Evolutionary conservation across 1,284 basidiomycete species (phyloP), one percentile per base, ranked within the genome.

Genomic region (Sanghuangporus baumii): DNA sequence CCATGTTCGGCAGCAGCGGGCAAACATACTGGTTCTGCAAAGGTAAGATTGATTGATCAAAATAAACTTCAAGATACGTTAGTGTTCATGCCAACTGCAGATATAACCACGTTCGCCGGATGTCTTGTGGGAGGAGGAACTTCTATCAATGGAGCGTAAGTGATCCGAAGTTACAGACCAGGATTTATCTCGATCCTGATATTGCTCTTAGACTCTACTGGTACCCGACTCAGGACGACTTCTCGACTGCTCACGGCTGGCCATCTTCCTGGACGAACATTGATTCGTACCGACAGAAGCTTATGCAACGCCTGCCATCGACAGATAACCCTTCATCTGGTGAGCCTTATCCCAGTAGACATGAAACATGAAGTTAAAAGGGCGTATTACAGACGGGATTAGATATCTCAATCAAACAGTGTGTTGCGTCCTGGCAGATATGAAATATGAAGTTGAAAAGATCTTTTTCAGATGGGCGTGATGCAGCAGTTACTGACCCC

Each of bases 111-210:
- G 34, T 86, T 86, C 69, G 85, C 85, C 36, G 85, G 84, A 14
- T 88, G 85, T 70, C 70, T 87, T 18, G 68, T 86, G 34, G 85
- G 85, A 61, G 85, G 85, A 46, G 85, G 85, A 55, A 82, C 82
- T 6, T 78, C 84, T 1, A 76, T 88, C 67, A 87, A 88, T 71
- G 85, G 84, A 71, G 82, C 80, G 83, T 85, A 68, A 71, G 82
- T 79, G 5, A 6, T 61, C 18, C 41, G 3, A 52, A 56, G 40
- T 41, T 26, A 56, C 11, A n/a, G 16, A 16, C 36, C 23, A 6
- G 54, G 48, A 54, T 50, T 59, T 37, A 38, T 31, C 64, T 23
- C 50, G 67, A 3, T 61, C 57, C 38, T 55, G 38, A 26, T 23
- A 12, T 54, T 38, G 16, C 31, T 14, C 50, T 20, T 52, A 84